Percentiles rank a stretch among this genome's conserved stretches.
These are phyloP conservation scores for Epichloe festucae DNA, from an alignment of 2,329 filamentous ascomycete genomes.

Conservation along the genomic window DNA sequence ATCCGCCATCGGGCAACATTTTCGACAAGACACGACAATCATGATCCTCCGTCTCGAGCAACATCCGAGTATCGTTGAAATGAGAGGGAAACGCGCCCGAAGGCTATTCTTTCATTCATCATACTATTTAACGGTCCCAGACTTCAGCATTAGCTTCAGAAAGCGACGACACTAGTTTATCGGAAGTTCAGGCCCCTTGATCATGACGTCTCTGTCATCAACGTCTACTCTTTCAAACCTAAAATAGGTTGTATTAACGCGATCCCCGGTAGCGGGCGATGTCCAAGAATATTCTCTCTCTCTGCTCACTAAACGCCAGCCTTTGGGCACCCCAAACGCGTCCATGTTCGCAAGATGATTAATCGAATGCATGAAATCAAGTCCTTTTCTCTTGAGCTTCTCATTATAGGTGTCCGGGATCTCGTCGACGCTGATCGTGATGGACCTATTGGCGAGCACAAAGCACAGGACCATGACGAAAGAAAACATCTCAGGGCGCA, in stretches of 20 bases:
- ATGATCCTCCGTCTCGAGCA: too few species aligned
- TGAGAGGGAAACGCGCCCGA: too few species aligned
- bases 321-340: neutral
- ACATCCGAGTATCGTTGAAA: too few species aligned
- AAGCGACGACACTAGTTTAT: too few species aligned
- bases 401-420: neutral
- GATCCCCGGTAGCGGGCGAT: neutral
- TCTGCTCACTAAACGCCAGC: neutral
- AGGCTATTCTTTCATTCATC: too few species aligned
- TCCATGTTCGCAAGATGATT: neutral
- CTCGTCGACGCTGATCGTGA: constrained; percentile 1
- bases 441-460: neutral
- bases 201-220: neutral
- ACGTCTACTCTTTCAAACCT: neutral
- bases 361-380: neutral
- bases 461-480: neutral
- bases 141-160: too few species aligned
- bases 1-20: too few species aligned
- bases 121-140: too few species aligned
- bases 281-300: neutral
- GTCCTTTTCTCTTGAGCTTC: neutral
- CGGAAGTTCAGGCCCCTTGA: too few species aligned
- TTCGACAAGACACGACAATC: too few species aligned
- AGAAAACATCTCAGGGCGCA: neutral
- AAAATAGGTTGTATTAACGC: neutral